Evolutionary conservation across 169 alveolate species (phyloP), one percentile per base, ranked within the genome.

Genomic region (Plasmodium gonderi): DNA sequence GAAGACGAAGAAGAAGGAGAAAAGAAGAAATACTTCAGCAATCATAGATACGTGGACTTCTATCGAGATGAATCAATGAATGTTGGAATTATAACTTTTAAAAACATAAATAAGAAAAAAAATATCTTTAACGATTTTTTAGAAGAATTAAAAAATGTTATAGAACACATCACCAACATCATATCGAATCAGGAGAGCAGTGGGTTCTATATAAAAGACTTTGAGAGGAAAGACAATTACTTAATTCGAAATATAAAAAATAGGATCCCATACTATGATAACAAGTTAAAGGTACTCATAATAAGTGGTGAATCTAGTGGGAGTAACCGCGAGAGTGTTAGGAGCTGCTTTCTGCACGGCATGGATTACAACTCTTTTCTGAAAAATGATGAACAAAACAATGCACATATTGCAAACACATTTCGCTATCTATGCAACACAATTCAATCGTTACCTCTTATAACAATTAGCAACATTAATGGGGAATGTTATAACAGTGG

Each of bases 401-500:
- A 85, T 77, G 79, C 23, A 14, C 33, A 85, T 7, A 54, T 85
- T 0, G 31, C 92, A 40, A 85, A 75, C 14, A 17, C 69, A 23
- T 85, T 85, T 77, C 42, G 92, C 60, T 49, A 33, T 40, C 31
- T 85, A 31, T 85, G 92, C 44, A 85, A 75, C 78, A 49, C 36
- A 12, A 72, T 85, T 9, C 92, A 85, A 42, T 36, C 60, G 3
- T 17, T 85, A 64, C 92, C 92, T 14, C 38, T 85, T 0, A 85
- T 85, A 36, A 85, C 92, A 0, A 47, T 85, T 0, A 74, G 92
- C 17, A 85, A 44, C 42, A 85, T 85, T 31, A 85, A 85, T 77
- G 92, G 92, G 0, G n/a, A 31, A 17, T 85, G 92, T 42, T 51
- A 42, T 29, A 85, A 85, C 47, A 38, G 92, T n/a, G 92, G 78